A percentile compares a stretch with the other conserved stretches of the same genome.
Evolutionary conservation across 1,139 yeast species (phyloP).

Genomic region (Lodderomyces elongisporus): DNA sequence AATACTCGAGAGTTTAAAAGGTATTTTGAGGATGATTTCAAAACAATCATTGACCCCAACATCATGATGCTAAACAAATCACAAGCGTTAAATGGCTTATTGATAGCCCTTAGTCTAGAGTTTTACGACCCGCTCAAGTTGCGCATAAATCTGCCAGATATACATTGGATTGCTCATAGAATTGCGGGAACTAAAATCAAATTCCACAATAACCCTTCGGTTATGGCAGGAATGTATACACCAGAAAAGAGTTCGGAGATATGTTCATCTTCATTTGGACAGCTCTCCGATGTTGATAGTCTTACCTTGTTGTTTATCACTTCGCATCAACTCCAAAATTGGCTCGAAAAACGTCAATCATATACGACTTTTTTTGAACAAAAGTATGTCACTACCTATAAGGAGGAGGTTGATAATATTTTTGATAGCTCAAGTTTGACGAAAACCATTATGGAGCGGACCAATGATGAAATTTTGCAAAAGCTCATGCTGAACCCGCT

Average conservation of each 20-base stretch:
- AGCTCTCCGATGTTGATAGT: conserved; percentile 23
- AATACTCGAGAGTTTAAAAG: conserved; percentile 13
- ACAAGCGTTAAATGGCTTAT: conserved; percentile 23
- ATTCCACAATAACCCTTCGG: conserved; percentile 26
- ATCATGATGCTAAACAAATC: conserved; percentile 28
- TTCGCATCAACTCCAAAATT: conserved; percentile 33
- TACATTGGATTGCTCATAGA: conserved; percentile 34
- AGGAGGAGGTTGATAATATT: conserved; percentile 9
- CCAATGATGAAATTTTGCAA: conserved; percentile 3
- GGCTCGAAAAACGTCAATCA: conserved; percentile 13
- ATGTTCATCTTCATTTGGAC: conserved; percentile 40
- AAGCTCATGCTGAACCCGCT: conserved; percentile 16
- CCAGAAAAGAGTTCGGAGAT: conserved; percentile 28
- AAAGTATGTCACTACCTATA: conserved; percentile 13
- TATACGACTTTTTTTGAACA: conserved; percentile 14
- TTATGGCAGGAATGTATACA: conserved; percentile 30
- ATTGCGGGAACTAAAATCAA: conserved; percentile 24
- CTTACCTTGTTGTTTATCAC: conserved; percentile 26
- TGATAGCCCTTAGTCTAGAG: conserved; percentile 25
- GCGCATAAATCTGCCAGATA: conserved; percentile 23
- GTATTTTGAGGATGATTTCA: conserved; percentile 22
- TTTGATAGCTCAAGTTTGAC: conserved; percentile 8
- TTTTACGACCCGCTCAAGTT: conserved; percentile 20
- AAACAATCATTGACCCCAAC: conserved; percentile 25
- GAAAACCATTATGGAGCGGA: conserved; percentile 4